phyloP scores from a whole-genome alignment of 306 rosid species.

The Lathyrus sativus region DNA sequence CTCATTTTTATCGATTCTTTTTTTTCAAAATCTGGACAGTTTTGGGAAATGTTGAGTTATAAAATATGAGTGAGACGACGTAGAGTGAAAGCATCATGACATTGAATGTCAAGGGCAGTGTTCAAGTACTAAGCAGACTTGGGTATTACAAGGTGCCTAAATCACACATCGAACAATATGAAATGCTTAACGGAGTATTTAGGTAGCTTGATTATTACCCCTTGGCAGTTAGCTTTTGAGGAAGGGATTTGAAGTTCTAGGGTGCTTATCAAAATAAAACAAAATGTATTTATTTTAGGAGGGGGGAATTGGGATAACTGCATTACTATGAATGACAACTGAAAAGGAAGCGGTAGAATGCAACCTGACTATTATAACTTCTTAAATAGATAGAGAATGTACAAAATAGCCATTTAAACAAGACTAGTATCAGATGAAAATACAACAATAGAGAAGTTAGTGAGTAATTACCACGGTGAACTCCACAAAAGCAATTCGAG shows the following conservation, averaged over 20 bases:
- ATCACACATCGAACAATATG: background rate
- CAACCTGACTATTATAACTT: constrained; percentile 10
- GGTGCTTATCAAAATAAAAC: background rate
- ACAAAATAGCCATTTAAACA: background rate
- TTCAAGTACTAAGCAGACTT: background rate
- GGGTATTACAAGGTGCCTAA: background rate
- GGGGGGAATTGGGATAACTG: background rate
- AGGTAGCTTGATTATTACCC: background rate
- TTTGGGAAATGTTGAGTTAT: background rate
- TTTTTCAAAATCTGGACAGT: background rate
- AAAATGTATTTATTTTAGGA: background rate
- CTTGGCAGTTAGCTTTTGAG: background rate
- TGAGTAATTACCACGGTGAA: constrained; percentile 65
- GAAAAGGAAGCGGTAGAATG: constrained; percentile 10
- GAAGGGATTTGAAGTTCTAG: background rate
- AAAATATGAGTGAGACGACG: background rate
- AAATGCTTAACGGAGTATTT: background rate
- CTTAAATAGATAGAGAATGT: constrained; percentile 10
- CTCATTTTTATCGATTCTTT: background rate
- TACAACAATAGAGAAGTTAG: constrained; percentile 9
- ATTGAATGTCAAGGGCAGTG: background rate
- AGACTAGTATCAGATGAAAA: constrained; percentile 24
- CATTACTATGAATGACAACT: constrained; percentile 5
- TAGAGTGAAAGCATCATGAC: background rate
- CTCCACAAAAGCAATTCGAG: constrained; percentile 97